These are phyloP conservation scores for Mytilinidion resinicola DNA, from an alignment of 495 filamentous ascomycete species.

Conservation along the genomic window DNA sequence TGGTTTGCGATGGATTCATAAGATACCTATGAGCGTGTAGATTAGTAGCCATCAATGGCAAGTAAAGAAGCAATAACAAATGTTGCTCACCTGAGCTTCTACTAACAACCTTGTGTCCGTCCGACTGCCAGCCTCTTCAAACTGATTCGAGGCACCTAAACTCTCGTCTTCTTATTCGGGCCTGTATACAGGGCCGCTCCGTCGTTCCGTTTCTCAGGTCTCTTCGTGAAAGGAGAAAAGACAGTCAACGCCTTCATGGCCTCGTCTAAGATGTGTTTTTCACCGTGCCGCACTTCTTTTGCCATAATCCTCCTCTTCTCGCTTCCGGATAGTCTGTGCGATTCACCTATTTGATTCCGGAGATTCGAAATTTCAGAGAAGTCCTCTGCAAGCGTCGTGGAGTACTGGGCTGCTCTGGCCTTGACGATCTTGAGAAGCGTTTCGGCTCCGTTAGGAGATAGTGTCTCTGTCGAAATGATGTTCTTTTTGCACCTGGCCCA, in stretches of 20 bases:
- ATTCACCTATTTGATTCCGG: neutral
- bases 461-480: conserved; percentile 43
- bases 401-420: conserved; percentile 47
- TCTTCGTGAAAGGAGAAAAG: conserved; percentile 4
- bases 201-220: neutral
- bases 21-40: conserved; percentile 3
- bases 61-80: neutral
- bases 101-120: neutral
- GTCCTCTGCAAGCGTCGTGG: conserved; percentile 59
- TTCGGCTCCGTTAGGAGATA: conserved; percentile 39
- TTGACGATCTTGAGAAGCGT: conserved; percentile 34
- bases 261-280: conserved; percentile 63
- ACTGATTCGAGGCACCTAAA: too few relatives aligned
- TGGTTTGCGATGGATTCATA: neutral
- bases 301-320: conserved; percentile 55
- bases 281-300: conserved; percentile 67
- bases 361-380: conserved; percentile 18
- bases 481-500: conserved; percentile 38
- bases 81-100: neutral
- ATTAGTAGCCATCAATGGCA: conserved; percentile 9
- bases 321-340: neutral
- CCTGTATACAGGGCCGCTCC: neutral
- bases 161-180: conserved; percentile 6
- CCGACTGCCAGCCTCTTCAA: neutral
- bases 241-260: conserved; percentile 24